Evolutionary conservation across 305 asterid species (phyloP).

Genomic region (Solanum hybrid): DNA sequence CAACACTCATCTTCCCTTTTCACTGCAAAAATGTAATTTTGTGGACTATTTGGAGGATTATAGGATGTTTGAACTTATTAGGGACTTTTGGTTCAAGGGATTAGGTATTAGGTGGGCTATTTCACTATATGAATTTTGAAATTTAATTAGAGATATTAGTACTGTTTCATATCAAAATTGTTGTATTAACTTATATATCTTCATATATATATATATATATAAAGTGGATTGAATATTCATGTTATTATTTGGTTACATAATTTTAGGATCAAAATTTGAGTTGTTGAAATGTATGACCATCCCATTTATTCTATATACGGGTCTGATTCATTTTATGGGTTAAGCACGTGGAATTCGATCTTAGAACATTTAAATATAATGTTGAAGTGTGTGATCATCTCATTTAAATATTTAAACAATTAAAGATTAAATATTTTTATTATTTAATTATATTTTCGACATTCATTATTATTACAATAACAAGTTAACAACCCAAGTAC

Average conservation of each 20-base stretch:
- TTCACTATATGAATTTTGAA: not conserved
- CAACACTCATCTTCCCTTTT: not conserved
- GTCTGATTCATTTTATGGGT: not conserved
- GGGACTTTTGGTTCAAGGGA: not conserved
- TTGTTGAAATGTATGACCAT: too few species aligned
- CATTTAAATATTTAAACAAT: too few species aligned
- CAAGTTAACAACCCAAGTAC: not conserved
- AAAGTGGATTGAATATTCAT: not conserved
- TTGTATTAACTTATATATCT: not conserved
- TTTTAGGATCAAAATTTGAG: not conserved
- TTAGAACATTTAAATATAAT: too few species aligned
- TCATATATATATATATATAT: too few species aligned
- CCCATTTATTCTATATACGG: not conserved
- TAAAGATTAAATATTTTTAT: too few species aligned
- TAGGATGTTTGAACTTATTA: not conserved
- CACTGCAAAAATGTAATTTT: not conserved
- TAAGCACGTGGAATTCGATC: too few species aligned
- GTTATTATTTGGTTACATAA: not conserved
- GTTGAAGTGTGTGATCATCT: not conserved
- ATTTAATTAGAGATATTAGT: not conserved
- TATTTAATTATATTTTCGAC: too few species aligned
- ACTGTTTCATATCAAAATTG: not conserved
- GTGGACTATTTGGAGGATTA: conserved; percentile 1
- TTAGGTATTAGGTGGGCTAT: not conserved
- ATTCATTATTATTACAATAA: not conserved